Evolutionary conservation across 352 stramenopile genomes (phyloP), one percentile per base, ranked within the genome.

Genomic region (Pythium dissotocum): DNA sequence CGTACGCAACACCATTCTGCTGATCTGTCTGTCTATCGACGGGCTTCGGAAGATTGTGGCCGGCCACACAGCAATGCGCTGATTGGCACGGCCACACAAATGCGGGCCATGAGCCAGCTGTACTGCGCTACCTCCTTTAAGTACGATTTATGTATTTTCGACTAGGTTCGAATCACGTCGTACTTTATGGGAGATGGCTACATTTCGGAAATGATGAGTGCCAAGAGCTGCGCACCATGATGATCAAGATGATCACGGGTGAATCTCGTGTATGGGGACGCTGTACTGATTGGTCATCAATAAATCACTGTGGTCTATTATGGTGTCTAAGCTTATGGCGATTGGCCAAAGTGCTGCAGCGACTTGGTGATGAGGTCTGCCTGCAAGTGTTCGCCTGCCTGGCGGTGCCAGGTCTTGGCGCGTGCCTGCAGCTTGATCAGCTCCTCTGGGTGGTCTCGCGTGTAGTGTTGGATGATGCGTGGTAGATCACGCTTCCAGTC

Each of bases 401-500:
- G 51, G 9, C 61, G 46, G 30, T 86, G 87, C 80, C 80, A 89
- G 9, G 68, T 58, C 21, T 67, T 67, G 18, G 70, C 66, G 7
- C 69, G 63, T 28, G 61, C 38, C 66, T 89, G 75, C 16, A 89
- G 62, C 6, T 61, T 61, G 9, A 75, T 1, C 1, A 88, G 42
- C 33, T 83, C 67, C 32, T 82, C 26, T 6, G 70, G 77, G 9
- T 72, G 63, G 10, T 66, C 48, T 16, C 65, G 59, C 24, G 75
- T 72, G 49, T 82, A 88, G 56, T 70, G 53, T 3, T 74, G 67
- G 61, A 89, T 69, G 4, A 88, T 51, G 4, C 61, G 56, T 12
- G 78, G 76, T 10, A 89, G 63, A 63, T 88, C 81, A 6, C 72
- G 76, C 61, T 77, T 77, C 81, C 81, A 89, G 66, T 89, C 77